phyloP scores from a whole-genome alignment of 805 yeast species.

The Saturnispora quitensis region DNA sequence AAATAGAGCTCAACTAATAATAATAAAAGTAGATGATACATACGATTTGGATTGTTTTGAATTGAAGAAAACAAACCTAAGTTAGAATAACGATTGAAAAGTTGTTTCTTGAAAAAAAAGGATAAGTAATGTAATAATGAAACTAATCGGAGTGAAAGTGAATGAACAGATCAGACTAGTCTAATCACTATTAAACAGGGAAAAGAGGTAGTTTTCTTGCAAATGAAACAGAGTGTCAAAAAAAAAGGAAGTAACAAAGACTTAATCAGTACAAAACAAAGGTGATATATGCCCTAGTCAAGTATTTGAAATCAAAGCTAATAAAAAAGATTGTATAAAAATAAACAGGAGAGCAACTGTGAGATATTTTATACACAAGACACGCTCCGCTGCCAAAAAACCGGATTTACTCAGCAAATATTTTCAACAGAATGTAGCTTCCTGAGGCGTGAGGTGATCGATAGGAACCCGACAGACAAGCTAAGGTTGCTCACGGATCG shows the following conservation, averaged over 20 bases:
- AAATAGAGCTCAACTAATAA: neutral
- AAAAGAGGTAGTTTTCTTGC: neutral
- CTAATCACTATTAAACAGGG: neutral
- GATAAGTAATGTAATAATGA: neutral
- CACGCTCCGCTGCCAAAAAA: neutral
- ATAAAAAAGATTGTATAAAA: neutral
- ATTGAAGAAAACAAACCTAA: neutral
- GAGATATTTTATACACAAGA: neutral
- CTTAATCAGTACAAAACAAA: neutral
- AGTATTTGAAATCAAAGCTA: neutral
- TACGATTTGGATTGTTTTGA: neutral
- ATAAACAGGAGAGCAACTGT: neutral
- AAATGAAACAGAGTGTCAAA: neutral
- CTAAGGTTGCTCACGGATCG: too few relatives aligned
- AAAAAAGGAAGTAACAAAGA: neutral
- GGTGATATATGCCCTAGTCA: neutral
- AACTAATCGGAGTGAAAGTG: neutral
- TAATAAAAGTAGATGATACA: neutral
- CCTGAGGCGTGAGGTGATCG: too few relatives aligned
- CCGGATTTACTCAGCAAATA: neutral
- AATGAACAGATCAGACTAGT: neutral
- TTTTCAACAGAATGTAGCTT: neutral
- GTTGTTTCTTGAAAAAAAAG: neutral
- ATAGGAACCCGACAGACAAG: too few relatives aligned
- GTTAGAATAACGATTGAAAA: neutral